Conservation (phyloP, 1,284 basidiomycete species). For the Takashimella koratensis region DNA sequence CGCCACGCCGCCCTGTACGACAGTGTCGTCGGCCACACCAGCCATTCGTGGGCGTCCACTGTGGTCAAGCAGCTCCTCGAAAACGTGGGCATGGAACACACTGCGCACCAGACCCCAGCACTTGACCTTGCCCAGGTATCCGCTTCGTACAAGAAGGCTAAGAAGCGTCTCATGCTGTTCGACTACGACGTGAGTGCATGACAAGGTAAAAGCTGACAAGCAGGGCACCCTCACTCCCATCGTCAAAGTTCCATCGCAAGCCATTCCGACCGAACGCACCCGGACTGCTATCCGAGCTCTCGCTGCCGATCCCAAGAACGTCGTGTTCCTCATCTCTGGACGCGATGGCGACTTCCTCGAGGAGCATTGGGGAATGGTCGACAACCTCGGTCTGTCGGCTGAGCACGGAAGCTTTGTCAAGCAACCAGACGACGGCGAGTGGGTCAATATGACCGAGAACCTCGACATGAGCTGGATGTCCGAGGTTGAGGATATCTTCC, state of each 20-base stretch:
- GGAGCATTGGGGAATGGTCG: constrained; percentile 82
- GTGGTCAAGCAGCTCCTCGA: constrained; percentile 84
- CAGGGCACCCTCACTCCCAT: constrained; percentile 95
- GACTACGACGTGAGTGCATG: constrained; percentile 78
- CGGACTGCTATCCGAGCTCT: constrained; percentile 71
- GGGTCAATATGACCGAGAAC: constrained; percentile 83
- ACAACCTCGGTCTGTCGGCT: constrained; percentile 82
- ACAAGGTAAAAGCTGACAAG: constrained; percentile 5
- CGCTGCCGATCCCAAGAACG: constrained; percentile 73
- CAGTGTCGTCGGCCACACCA: constrained; percentile 89
- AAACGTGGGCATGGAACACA: constrained; percentile 74
- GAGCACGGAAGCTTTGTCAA: constrained; percentile 95
- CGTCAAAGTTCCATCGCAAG: constrained; percentile 87
- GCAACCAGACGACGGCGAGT: constrained; percentile 63
- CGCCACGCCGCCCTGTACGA: constrained; percentile 78
- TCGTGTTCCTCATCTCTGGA: constrained; percentile 96
- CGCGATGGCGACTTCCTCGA: constrained; percentile 91
- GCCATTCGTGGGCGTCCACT: constrained; percentile 90
- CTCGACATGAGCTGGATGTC: constrained; percentile 98
- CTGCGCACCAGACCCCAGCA: constrained; percentile 80
- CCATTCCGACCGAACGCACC: constrained; percentile 72
- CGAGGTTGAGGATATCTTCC: constrained; percentile 92
- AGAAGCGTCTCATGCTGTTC: constrained; percentile 86
- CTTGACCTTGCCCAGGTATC: constrained; percentile 66
- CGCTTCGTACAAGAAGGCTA: constrained; percentile 64